Evolutionary conservation across 345 rosid genomes (phyloP), one percentile per base, ranked within the genome.

Genomic region (Eucalyptus victrix): DNA sequence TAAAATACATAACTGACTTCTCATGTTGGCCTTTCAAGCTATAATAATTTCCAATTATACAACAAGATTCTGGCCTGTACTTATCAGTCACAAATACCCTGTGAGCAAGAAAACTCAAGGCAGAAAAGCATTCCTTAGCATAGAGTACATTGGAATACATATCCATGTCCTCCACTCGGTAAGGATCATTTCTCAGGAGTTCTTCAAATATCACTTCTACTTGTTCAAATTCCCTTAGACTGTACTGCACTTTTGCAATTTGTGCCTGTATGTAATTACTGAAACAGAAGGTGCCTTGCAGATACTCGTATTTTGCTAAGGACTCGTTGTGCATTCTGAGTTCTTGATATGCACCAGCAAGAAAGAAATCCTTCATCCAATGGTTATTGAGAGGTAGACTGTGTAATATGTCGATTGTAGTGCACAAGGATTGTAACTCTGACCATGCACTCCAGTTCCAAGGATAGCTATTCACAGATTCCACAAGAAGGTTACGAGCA

Each of bases 391-490:
- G 95, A 91, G 89, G 94, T 83, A 98, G 99, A 91, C 93, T 87
- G 89, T 94, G 96, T 93, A 98, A 91, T 87, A 93, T 94, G 90
- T 97, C 97, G 0, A 94, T 88, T 21, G 97, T 92, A 72, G 96
- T 92, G 90, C 99, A 97, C 86, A 96, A 90, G 26, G 98, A 96
- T 92, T 94, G 99, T 90, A 98, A 93, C 93, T 96, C 98, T n/a
- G 93, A 95, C 99, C 99, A 98, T 86, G 99, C 99, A 94, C 91
- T 96, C 99, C 99, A 98, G 90, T 98, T 98, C 99, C 99, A 98
- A 45, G 99, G 99, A 89, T 98, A 98, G 92, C 92, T 93, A 91
- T 96, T 98, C 69, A 98, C 98, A 49, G 99, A 98, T 89, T 98
- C 99, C 90, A 96, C 95, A 26, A 97, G 96, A 91, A 94, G 94